phyloP scores from a whole-genome alignment of 306 rosid species.

The Cyamopsis tetragonoloba region DNA sequence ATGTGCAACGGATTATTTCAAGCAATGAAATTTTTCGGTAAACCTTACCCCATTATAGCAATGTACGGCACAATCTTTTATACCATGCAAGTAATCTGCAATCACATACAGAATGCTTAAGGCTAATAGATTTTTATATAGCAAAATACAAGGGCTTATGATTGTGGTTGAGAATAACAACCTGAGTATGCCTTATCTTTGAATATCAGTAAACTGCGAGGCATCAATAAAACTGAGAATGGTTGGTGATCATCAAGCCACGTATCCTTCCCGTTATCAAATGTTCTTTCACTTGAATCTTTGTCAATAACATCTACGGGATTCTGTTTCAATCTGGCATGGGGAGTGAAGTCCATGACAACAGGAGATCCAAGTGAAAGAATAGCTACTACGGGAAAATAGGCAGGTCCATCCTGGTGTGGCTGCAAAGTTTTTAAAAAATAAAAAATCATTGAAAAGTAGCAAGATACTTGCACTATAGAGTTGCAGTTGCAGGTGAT shows the following conservation, averaged over 20 bases:
- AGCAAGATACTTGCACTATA: neutral
- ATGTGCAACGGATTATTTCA: neutral
- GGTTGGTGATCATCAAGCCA: constrained; percentile 46
- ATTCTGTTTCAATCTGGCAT: constrained; percentile 55
- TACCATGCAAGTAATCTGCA: constrained; percentile 87
- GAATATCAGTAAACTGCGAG: constrained; percentile 75
- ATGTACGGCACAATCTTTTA: constrained; percentile 49
- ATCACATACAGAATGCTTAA: neutral
- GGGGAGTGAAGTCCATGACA: constrained; percentile 90
- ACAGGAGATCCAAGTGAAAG: constrained; percentile 81
- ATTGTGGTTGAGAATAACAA: constrained; percentile 28
- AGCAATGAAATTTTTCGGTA: neutral
- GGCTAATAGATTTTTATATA: neutral
- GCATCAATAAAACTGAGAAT: constrained; percentile 69
- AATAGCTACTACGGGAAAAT: constrained; percentile 87
- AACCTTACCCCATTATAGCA: constrained; percentile 56
- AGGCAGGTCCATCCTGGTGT: constrained; percentile 93
- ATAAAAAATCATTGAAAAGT: constrained; percentile 9
- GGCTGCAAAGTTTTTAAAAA: constrained; percentile 66
- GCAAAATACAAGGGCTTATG: neutral
- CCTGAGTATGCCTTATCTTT: constrained; percentile 86
- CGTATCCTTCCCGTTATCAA: constrained; percentile 33
- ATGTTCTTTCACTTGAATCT: constrained; percentile 31
- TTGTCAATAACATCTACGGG: constrained; percentile 20
- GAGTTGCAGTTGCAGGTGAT: neutral